Base-by-base conservation (phyloP, 2,329 filamentous ascomycete genomes). In the Chrysosporium keratinophilum region DNA sequence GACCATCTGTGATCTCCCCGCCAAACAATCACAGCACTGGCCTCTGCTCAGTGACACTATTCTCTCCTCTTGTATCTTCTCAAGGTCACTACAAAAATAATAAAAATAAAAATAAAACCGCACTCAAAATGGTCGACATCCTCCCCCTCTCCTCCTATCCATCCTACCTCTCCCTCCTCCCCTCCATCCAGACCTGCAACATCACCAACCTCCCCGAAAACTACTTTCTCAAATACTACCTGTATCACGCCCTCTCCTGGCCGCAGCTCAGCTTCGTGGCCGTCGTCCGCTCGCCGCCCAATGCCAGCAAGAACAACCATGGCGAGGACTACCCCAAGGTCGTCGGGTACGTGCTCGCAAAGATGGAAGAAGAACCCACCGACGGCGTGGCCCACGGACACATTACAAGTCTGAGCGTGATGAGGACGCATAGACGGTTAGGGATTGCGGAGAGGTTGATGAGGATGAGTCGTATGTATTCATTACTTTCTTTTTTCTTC, bases 181-280 rank as follows among this genome's bases (percentile, higher is more conserved):
- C 82, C 61, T 78, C 88, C 59, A 85, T 98, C 68, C 93, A 98
- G 75, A 89, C 94, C 72, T 91, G 91, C 68, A 97, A 98, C 77
- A 90, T 98, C 69, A 95, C 94, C 70, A 98, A 98, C 76, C 80
- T 98, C 52, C 93, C 93, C 60, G 93, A 98, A 74, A 98, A 98
- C 78, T 98, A 98, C 81, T 97, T 97, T 71, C 87, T 95, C 74
- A 98, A 98, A 80, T 98, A 98, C 79, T 98, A 98, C 77, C 83
- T 98, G 66, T 98, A 98, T 80, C 93, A 98, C 74, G 90, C 91
- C 14, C 83, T 97, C 61, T 95, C 89, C 63, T 98, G 93, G 93
- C 93, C 93, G 44, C 91, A 97, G 74, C 82, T 98, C 60, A 91
- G 85, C 72, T 97, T 90, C 72, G 91, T 98, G 54, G 93, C 93